These are phyloP conservation scores for Ligustrum vulgare DNA, from an alignment of 257 asterid species.

Conservation along the genomic window DNA sequence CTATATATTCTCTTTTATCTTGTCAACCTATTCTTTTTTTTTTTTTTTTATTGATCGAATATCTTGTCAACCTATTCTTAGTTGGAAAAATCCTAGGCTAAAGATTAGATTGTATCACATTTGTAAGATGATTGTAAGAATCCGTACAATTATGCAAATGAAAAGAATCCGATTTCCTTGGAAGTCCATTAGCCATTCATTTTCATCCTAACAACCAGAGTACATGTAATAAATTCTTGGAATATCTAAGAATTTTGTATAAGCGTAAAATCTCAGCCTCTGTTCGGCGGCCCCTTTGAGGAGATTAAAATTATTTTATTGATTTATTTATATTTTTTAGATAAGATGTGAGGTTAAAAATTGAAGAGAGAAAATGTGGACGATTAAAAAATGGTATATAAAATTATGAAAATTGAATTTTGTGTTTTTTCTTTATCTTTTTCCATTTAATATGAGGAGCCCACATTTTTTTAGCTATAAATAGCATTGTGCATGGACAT, in stretches of 20 bases:
- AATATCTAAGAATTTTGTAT: conserved; percentile 1
- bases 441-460: no score
- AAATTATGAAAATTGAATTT: no score
- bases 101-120: conserved; percentile 10
- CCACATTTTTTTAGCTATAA: neutral
- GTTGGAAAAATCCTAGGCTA: neutral
- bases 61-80: neutral
- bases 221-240: conserved; percentile 3
- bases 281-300: no score
- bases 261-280: conserved; percentile 19
- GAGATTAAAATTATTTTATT: no score
- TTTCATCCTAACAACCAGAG: conserved; percentile 16
- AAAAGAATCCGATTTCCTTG: conserved; percentile 28
- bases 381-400: no score
- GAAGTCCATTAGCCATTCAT: conserved; percentile 27
- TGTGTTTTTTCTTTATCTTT: no score
- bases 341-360: no score
- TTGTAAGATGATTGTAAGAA: conserved; percentile 5
- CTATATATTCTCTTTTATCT: neutral
- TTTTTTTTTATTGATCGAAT: no score
- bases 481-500: neutral
- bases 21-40: neutral
- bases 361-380: no score
- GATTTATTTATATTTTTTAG: no score
- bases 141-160: conserved; percentile 8